phyloP scores from a whole-genome alignment of 352 stramenopile species.

The Pythium sukuiense region DNA sequence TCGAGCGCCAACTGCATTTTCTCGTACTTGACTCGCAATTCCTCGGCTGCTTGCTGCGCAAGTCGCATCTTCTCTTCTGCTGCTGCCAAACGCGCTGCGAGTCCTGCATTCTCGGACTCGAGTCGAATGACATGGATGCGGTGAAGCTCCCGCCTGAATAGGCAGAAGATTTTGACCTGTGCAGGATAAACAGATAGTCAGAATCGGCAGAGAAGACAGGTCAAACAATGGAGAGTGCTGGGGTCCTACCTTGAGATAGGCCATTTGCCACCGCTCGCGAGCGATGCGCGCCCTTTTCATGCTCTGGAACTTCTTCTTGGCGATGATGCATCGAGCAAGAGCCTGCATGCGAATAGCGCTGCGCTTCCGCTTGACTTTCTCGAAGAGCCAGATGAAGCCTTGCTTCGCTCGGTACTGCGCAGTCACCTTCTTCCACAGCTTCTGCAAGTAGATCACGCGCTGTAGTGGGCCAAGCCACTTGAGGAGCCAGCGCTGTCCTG shows the following conservation, averaged over 20 bases:
- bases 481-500: slow-evolving; percentile 73
- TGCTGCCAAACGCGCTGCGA: slow-evolving; percentile 41
- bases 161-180: slow-evolving; percentile 39
- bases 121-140: slow-evolving; percentile 73
- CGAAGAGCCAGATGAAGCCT: slow-evolving; percentile 77
- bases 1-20: slow-evolving; percentile 55
- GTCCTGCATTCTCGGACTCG: slow-evolving; percentile 60
- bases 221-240: not conserved
- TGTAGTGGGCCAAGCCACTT: slow-evolving; percentile 83
- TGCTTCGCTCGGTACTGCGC: slow-evolving; percentile 74
- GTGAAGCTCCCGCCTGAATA: slow-evolving; percentile 62
- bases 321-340: slow-evolving; percentile 61
- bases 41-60: slow-evolving; percentile 47
- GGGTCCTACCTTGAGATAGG: slow-evolving; percentile 61
- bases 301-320: slow-evolving; percentile 57
- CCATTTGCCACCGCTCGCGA: slow-evolving; percentile 62
- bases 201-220: not conserved
- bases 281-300: slow-evolving; percentile 70
- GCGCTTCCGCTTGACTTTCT: slow-evolving; percentile 63
- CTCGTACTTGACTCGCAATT: slow-evolving; percentile 52
- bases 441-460: slow-evolving; percentile 83
- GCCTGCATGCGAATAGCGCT: slow-evolving; percentile 67
- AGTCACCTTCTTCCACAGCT: slow-evolving; percentile 81
- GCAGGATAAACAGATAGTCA: slow-evolving; percentile 6
- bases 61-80: slow-evolving; percentile 42